A percentile compares a stretch with the other conserved stretches of the same genome.
Evolutionary conservation across 805 yeast genomes (phyloP).

Genomic region (Saccharomycopsis vini): DNA sequence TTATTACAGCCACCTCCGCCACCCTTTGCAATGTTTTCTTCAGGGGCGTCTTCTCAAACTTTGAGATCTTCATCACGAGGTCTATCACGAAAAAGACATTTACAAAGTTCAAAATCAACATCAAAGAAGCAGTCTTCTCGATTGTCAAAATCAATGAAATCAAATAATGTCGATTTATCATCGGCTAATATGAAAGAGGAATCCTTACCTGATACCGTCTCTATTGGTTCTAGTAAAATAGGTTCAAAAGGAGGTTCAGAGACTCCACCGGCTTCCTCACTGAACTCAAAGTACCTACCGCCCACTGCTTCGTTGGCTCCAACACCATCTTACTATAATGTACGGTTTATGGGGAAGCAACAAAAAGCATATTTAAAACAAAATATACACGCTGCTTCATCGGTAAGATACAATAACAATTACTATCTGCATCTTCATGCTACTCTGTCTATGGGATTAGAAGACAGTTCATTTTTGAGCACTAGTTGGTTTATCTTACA

Average conservation of each 20-base stretch:
- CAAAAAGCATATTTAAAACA: neutral
- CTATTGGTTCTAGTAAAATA: too few species aligned
- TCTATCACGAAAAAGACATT: neutral
- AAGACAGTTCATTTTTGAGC: constrained; percentile 9
- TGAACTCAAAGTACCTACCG: too few species aligned
- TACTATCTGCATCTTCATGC: too few species aligned
- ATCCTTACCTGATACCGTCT: neutral
- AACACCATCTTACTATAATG: neutral
- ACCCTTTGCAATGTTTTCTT: neutral
- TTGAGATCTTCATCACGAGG: neutral
- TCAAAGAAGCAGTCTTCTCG: neutral
- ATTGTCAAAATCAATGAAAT: neutral
- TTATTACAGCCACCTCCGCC: neutral
- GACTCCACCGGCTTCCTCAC: too few species aligned
- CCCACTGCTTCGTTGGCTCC: neutral
- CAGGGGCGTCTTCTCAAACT: too few species aligned
- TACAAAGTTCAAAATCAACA: neutral
- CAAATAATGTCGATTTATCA: neutral
- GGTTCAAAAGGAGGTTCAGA: too few species aligned
- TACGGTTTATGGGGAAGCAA: neutral
- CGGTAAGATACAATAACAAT: constrained; percentile 2
- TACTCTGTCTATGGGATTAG: neutral
- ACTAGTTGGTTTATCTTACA: constrained; percentile 15
- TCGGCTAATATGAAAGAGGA: neutral
- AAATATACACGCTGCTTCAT: too few species aligned